phyloP scores from a whole-genome alignment of 2,329 filamentous ascomycete genomes.

The Diaporthe sp. region DNA sequence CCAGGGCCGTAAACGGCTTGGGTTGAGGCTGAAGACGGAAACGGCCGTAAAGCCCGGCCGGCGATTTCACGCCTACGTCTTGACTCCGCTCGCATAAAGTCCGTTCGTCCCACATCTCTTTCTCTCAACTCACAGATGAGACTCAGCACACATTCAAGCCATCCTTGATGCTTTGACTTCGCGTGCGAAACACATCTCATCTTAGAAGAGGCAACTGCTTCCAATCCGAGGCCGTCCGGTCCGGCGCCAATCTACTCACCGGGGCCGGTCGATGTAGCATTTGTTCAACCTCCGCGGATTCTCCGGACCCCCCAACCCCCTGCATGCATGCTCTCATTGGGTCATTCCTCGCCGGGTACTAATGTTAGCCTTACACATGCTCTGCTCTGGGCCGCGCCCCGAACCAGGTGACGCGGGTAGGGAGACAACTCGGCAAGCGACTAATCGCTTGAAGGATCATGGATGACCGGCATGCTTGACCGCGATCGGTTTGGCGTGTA shows the following conservation, averaged over 20 bases:
- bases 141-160: not conserved
- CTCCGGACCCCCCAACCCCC: not conserved
- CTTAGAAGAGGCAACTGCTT: not conserved
- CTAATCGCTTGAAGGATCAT: slow-evolving; percentile 5
- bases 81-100: slow-evolving; percentile 3
- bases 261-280: not conserved
- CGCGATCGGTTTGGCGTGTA: slow-evolving; percentile 2
- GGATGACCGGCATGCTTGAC: not conserved
- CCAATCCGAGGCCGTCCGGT: not conserved
- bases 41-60: slow-evolving; percentile 9
- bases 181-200: not conserved
- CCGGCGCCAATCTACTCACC: not conserved
- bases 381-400: not conserved
- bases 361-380: not conserved
- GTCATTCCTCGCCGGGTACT: not conserved
- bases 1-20: not conserved
- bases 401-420: not conserved
- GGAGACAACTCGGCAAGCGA: not conserved
- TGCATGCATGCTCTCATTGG: not conserved
- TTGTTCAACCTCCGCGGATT: slow-evolving; percentile 1
- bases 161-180: not conserved
- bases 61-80: not conserved
- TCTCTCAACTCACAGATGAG: not conserved
- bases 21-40: not conserved
- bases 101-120: not conserved